Evolutionary conservation across 345 rosid species (phyloP).

Genomic region (Ceriops tagal): DNA sequence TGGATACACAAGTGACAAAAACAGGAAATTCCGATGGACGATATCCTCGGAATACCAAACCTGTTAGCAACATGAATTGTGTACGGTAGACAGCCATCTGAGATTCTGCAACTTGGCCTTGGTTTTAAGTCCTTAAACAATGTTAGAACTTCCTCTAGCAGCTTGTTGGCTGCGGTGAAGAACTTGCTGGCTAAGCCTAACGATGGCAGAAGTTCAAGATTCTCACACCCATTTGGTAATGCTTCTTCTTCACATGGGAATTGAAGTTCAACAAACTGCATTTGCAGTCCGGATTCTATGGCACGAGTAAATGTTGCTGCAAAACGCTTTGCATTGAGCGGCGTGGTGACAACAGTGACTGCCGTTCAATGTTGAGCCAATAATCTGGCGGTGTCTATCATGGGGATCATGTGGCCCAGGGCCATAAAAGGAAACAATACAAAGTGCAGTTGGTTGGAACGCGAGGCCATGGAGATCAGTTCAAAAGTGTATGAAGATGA

Average conservation of each 20-base stretch:
- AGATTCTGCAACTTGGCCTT: conserved; percentile 33
- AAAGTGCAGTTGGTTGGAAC: not conserved
- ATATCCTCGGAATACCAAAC: conserved; percentile 25
- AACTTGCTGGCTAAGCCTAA: conserved; percentile 8
- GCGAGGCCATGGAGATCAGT: too few species aligned
- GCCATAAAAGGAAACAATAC: conserved; percentile 18
- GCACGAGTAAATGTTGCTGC: conserved; percentile 17
- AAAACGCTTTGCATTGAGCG: conserved; percentile 22
- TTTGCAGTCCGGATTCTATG: conserved; percentile 17
- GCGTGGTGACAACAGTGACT: conserved; percentile 31
- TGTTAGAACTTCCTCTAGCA: conserved; percentile 17
- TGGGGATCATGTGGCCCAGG: conserved; percentile 27
- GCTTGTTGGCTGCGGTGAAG: conserved; percentile 5
- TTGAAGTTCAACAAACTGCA: conserved; percentile 2
- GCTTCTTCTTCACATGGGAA: conserved; percentile 17
- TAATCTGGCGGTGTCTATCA: conserved; percentile 22
- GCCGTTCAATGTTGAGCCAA: conserved; percentile 10
- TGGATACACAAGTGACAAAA: not conserved
- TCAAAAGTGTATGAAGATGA: too few species aligned
- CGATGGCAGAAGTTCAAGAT: conserved; percentile 17
- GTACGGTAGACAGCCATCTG: conserved; percentile 27
- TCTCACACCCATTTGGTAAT: conserved; percentile 18
- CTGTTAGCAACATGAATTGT: conserved; percentile 18
- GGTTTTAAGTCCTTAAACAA: conserved; percentile 18
- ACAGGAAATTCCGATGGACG: conserved; percentile 24